These are phyloP conservation scores for Trichophyton verrucosum DNA, from an alignment of 2,329 filamentous ascomycete species.

Conservation along the genomic window DNA sequence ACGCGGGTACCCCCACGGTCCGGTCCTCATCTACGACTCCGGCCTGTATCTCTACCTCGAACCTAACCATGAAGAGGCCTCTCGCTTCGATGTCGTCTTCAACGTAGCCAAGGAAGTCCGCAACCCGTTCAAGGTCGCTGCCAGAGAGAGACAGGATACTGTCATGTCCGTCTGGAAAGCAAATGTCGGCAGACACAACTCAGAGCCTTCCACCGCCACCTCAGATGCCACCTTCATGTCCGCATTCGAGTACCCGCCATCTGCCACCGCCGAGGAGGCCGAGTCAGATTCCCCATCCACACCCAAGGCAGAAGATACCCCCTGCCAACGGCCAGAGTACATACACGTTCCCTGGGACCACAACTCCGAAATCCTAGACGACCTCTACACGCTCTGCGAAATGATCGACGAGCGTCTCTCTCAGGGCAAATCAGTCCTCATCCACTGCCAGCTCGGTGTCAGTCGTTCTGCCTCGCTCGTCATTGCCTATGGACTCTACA, in stretches of 20 bases:
- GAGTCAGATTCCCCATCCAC: constrained; percentile 19
- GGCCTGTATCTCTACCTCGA: constrained; percentile 52
- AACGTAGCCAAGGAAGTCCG: constrained; percentile 55
- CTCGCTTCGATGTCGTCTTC: constrained; percentile 49
- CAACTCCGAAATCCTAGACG: constrained; percentile 54
- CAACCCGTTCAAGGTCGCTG: constrained; percentile 41
- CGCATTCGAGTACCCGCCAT: constrained; percentile 30
- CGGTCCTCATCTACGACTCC: constrained; percentile 51
- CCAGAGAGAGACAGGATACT: constrained; percentile 22
- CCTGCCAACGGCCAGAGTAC: constrained; percentile 43
- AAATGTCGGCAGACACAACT: constrained; percentile 28
- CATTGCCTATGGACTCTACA: constrained; percentile 54
- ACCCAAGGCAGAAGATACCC: constrained; percentile 18
- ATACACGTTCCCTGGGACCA: constrained; percentile 56
- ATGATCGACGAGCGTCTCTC: constrained; percentile 48
- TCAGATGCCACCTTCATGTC: constrained; percentile 40
- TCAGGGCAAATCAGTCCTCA: constrained; percentile 47
- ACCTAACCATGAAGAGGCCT: constrained; percentile 47
- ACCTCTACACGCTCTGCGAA: constrained; percentile 47
- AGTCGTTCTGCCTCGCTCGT: constrained; percentile 54
- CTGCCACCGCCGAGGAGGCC: constrained; percentile 8
- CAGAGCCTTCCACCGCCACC: constrained; percentile 33
- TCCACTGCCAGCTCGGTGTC: constrained; percentile 54
- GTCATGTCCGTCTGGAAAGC: constrained; percentile 39
- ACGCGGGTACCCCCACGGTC: constrained; percentile 51